Conservation (phyloP, 345 rosid genomes). For the Leavenworthia alabamica region DNA sequence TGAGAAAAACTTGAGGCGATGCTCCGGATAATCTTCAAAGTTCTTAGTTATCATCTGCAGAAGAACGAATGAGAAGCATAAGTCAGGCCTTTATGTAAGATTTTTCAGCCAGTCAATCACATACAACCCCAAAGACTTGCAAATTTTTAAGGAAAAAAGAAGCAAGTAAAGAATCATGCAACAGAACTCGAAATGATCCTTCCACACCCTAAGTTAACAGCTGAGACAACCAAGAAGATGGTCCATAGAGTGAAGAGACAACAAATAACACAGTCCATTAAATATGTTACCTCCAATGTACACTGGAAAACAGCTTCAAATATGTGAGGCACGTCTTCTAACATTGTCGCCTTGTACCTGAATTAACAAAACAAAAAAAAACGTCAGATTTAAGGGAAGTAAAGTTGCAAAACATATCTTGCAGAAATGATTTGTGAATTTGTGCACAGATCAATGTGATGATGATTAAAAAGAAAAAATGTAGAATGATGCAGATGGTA, state of each 20-base stretch:
- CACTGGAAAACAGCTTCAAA: slow-evolving; percentile 99
- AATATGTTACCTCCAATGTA: slow-evolving; percentile 71
- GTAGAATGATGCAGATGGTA: background rate
- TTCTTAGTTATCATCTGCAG: slow-evolving; percentile 96
- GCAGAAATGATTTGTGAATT: slow-evolving; percentile 40
- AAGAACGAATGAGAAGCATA: background rate
- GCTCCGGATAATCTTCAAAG: slow-evolving; percentile 98
- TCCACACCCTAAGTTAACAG: background rate
- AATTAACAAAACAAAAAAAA: slow-evolving; percentile 16
- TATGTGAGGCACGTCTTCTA: slow-evolving; percentile 92
- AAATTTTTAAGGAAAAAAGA: background rate
- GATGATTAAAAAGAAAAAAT: background rate
- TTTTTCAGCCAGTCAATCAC: background rate
- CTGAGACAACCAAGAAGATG: background rate
- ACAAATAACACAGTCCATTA: background rate
- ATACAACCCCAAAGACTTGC: background rate
- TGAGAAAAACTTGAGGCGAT: slow-evolving; percentile 95
- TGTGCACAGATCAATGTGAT: slow-evolving; percentile 22
- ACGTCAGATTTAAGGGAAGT: slow-evolving; percentile 6
- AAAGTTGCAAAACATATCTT: background rate
- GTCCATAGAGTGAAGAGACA: background rate
- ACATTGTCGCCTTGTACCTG: slow-evolving; percentile 91
- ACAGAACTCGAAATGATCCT: background rate
- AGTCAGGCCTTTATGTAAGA: background rate
- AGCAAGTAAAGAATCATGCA: background rate